phyloP scores from a whole-genome alignment of 2,329 filamentous ascomycete species.

The Apiospora malaysiana region DNA sequence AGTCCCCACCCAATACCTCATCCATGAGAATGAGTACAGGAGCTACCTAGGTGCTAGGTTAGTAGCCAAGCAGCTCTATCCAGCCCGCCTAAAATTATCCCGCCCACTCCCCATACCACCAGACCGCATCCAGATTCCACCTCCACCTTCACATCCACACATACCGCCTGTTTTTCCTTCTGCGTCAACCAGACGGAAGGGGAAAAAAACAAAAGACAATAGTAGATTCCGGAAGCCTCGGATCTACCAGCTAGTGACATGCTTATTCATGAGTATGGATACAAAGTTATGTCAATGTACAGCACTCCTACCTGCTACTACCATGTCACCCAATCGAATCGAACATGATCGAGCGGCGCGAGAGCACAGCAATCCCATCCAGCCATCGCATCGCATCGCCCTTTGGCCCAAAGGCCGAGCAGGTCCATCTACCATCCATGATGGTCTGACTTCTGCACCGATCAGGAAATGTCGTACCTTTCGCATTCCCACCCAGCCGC shows the following conservation, averaged over 20 bases:
- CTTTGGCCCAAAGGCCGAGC: background rate
- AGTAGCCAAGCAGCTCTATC: too few relatives aligned
- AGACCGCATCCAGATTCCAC: conserved; percentile 15
- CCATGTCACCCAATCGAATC: background rate
- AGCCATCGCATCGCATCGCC: background rate
- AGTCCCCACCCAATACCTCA: background rate
- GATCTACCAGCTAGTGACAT: conserved; percentile 16
- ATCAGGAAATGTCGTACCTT: background rate
- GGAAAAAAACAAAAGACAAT: background rate
- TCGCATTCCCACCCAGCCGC: conserved; percentile 5
- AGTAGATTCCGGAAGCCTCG: conserved; percentile 15
- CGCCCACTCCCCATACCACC: background rate
- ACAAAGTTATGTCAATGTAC: background rate
- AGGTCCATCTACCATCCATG: background rate
- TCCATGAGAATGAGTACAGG: background rate
- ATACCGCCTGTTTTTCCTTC: conserved; percentile 1
- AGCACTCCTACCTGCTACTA: background rate
- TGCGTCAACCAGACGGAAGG: background rate
- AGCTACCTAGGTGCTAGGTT: too few relatives aligned
- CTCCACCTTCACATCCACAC: conserved; percentile 9
- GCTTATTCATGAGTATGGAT: conserved; percentile 9
- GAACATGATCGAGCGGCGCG: background rate
- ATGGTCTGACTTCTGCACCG: conserved; percentile 6
- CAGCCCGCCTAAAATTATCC: background rate
- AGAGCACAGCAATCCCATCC: background rate